These are phyloP conservation scores for Tephrocybe sp. DNA, from an alignment of 768 basidiomycete species.

Conservation along the genomic window DNA sequence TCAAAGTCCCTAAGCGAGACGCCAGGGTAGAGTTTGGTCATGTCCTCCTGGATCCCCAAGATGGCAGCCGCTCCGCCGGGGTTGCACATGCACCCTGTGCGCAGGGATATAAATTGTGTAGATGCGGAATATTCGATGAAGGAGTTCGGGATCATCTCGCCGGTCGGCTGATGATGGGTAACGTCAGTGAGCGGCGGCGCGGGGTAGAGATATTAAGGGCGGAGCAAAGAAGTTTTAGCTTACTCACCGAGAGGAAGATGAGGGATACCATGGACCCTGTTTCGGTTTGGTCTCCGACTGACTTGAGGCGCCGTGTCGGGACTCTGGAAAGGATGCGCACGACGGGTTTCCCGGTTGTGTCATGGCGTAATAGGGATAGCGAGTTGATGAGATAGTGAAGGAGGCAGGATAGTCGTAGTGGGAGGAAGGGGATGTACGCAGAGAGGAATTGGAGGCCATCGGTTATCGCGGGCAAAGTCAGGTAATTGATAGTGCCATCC, in stretches of 20 bases:
- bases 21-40: constrained; percentile 59
- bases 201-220: too few species aligned
- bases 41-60: constrained; percentile 63
- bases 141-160: constrained; percentile 67
- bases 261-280: constrained; percentile 64
- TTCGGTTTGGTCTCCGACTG: constrained; percentile 66
- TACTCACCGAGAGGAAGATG: constrained; percentile 62
- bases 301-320: constrained; percentile 52
- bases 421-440: constrained; percentile 78
- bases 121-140: constrained; percentile 75
- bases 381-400: constrained; percentile 59
- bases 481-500: constrained; percentile 87
- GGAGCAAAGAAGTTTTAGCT: too few species aligned
- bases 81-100: constrained; percentile 89
- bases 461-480: constrained; percentile 75
- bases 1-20: constrained; percentile 66
- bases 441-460: constrained; percentile 77
- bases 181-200: too few species aligned
- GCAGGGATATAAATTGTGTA: constrained; percentile 64
- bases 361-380: constrained; percentile 61
- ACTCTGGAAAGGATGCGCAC: constrained; percentile 67
- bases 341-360: constrained; percentile 56
- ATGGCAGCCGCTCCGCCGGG: constrained; percentile 79
- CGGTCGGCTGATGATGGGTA: constrained; percentile 50
- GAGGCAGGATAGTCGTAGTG: constrained; percentile 70